These are phyloP conservation scores for Leucocoprinus sp. DNA, from an alignment of 768 basidiomycete genomes.

Conservation along the genomic window DNA sequence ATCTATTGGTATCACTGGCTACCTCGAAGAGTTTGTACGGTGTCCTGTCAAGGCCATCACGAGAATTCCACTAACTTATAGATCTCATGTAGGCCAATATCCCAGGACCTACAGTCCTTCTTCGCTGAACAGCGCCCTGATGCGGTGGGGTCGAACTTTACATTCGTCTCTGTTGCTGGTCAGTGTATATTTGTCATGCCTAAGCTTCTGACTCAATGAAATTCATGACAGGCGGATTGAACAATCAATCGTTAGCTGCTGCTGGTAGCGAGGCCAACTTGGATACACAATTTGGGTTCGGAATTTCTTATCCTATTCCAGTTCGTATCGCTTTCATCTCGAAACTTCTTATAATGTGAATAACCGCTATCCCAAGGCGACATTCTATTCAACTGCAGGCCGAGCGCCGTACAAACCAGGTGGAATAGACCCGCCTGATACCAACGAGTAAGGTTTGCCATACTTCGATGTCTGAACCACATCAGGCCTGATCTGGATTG, in stretches of 20 bases:
- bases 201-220: too few species aligned
- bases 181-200: constrained; percentile 6
- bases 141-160: constrained; percentile 42
- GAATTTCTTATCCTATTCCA: constrained; percentile 51
- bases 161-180: constrained; percentile 52
- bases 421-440: constrained; percentile 24
- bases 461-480: constrained; percentile 7
- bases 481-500: constrained; percentile 34
- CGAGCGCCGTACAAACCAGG: constrained; percentile 51
- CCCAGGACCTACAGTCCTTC: constrained; percentile 42
- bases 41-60: neutral
- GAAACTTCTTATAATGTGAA: neutral
- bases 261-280: constrained; percentile 60
- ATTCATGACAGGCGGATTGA: constrained; percentile 38
- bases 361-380: constrained; percentile 23
- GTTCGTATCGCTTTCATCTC: constrained; percentile 15
- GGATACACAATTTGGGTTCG: constrained; percentile 56
- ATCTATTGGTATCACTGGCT: constrained; percentile 45
- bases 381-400: constrained; percentile 58
- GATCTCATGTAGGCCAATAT: constrained; percentile 28
- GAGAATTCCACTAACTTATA: neutral
- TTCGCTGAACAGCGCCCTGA: constrained; percentile 36
- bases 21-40: constrained; percentile 22
- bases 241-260: constrained; percentile 39
- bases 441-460: constrained; percentile 25